Evolutionary conservation across 495 filamentous ascomycete genomes (phyloP), one percentile per base, ranked within the genome.

Genomic region (Aspergillus bertholletiae): DNA sequence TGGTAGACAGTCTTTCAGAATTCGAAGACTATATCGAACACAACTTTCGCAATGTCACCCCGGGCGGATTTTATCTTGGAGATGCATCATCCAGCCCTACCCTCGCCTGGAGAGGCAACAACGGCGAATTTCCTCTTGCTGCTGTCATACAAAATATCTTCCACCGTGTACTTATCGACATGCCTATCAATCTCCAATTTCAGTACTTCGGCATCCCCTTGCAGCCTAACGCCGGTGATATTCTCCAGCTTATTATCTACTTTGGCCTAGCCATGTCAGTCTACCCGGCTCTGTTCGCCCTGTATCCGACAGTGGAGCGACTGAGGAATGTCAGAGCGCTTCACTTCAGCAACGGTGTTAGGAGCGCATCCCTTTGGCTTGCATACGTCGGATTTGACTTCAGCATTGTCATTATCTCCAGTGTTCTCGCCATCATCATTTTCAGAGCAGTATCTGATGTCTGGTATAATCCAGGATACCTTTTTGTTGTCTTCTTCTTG

Each of bases 291-390:
- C 90, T 96, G 73, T 95, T 94, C 60, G 84, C 87, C 1, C 77
- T 96, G 17, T 96, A 96, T 69, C 88, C 89, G 22, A 94, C 89
- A 3, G 65, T 87, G 5, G 91, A 96, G 66, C 79, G 91, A 11
- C 74, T 89, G 11, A 70, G 85, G 8, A 86, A 90, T 49, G 87
- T 96, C 27, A 78, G 92, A 28, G 87, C 88, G 13, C 72, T 96
- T 40, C 87, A 96, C 61, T 96, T 93, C 70, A 91, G 88, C 45
- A 95, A 93, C 62, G 89, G 88, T 48, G 88, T 90, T 11, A 75
- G 85, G 32, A 79, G 80, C 0, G 60, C 89, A 2, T 87, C 87
- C 3, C 72, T 94, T 9, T 94, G 89, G 88, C 69, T 87, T 3
- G 89, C 91, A 9, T 92, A 96, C 67, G 73, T 85, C 4, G 55